These are phyloP conservation scores for Pseudocercospora musae DNA, from an alignment of 2,329 filamentous ascomycete genomes.

Conservation along the genomic window DNA sequence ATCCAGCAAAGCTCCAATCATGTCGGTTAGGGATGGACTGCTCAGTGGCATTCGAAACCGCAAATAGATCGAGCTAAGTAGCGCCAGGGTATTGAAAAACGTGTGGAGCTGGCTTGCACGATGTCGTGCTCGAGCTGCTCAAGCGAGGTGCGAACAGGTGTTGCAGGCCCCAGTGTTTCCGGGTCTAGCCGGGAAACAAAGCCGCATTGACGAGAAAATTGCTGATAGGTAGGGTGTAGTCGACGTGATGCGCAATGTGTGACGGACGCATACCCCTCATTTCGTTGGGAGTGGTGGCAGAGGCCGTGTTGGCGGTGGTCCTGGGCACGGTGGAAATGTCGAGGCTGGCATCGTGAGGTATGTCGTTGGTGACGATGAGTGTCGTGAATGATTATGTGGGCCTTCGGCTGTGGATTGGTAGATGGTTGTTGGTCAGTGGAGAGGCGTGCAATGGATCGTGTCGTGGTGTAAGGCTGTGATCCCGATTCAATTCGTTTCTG, in stretches of 20 bases:
- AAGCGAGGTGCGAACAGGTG: not conserved
- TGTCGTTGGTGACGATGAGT: not conserved
- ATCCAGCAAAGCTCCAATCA: slow-evolving; percentile 2
- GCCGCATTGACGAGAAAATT: slow-evolving; percentile 1
- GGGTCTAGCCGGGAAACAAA: not conserved
- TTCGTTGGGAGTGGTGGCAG: slow-evolving; percentile 45
- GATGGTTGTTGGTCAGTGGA: not conserved
- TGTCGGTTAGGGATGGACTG: not conserved
- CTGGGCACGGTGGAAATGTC: slow-evolving; percentile 48
- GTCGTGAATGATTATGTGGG: not conserved
- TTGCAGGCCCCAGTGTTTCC: not conserved
- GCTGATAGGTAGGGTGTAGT: not conserved
- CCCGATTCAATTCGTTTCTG: not conserved
- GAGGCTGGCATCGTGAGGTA: slow-evolving; percentile 38
- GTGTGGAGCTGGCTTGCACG: not conserved
- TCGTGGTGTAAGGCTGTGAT: not conserved
- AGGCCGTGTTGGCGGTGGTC: slow-evolving; percentile 47
- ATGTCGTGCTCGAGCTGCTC: not conserved
- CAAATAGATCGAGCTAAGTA: slow-evolving; percentile 1
- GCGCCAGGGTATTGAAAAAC: not conserved
- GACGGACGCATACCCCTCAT: slow-evolving; percentile 29
- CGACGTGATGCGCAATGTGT: not conserved
- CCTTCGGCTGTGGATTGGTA: not conserved
- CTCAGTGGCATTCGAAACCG: slow-evolving; percentile 4
- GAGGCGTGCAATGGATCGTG: not conserved